Evolutionary conservation across 768 basidiomycete species (phyloP), one percentile per base, ranked within the genome.

Genomic region (Boletellus emodensis): DNA sequence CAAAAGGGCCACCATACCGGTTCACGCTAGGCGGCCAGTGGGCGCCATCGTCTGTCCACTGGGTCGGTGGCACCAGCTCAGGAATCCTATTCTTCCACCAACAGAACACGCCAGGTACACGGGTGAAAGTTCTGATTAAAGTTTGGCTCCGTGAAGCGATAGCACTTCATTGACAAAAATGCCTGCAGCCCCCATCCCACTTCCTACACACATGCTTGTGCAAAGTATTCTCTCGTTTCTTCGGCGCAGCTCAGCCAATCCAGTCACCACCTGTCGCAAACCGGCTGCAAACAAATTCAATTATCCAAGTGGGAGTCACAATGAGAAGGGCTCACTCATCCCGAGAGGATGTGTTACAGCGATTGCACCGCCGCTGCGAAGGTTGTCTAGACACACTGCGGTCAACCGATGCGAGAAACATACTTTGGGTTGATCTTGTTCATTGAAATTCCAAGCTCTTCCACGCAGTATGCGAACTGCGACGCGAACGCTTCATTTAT

Each of bases 401-500:
- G 28, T 39, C 26, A 4, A 46, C 8, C 9, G 7, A 42, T 18
- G 11, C 20, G 26, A 46, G 26, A 22, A 52, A 72, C 79, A 69
- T 73, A 82, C 89, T 91, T 84, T 42, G 89, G 83, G 63, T 96
- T 96, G 60, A 94, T 85, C 67, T 85, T 93, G 58, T 83, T 79
- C 15, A 87, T 82, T 2, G 85, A 81, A 40, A 95, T 76, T 24
- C 76, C 73, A 22, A 94, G 77, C 61, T 90, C 74, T 60, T 94
- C 87, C 8, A 94, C 83, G 46, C 90, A 94, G 70, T 93, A 87
- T n/a, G 88, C 90, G 52, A 91, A 94, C 63, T 95, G 93, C 1
- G 90, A 93, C 0, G 91, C 92, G 53, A 94, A 95, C 1, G 93
- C 93, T 68, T 94, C 88, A 49, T 92, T 91, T 55, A 90, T 87